These are phyloP conservation scores for Vaccinium darrowii DNA, from an alignment of 148 eudicot species.

Conservation along the genomic window DNA sequence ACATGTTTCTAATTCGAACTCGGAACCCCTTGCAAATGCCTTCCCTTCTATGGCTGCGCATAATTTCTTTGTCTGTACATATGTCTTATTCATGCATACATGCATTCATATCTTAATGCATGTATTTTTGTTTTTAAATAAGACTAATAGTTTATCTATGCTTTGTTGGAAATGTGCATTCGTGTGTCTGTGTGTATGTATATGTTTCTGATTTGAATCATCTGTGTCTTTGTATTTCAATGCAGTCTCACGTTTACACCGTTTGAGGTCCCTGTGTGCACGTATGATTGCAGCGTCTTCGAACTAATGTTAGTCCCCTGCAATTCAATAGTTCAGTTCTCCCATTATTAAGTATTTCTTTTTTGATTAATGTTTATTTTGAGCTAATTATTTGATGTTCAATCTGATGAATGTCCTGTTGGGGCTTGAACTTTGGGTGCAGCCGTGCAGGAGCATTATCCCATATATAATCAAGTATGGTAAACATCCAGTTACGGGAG, in stretches of 20 bases:
- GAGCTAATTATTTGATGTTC: not conserved
- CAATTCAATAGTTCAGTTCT: not conserved
- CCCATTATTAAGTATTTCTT: not conserved
- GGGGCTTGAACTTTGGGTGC: constrained; percentile 18
- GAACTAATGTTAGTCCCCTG: constrained; percentile 58
- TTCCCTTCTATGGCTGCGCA: too few relatives aligned
- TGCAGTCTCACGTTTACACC: constrained; percentile 92
- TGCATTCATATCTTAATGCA: too few relatives aligned
- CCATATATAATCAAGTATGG: constrained; percentile 85
- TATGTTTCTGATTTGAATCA: not conserved
- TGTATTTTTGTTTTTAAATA: too few relatives aligned
- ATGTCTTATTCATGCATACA: too few relatives aligned
- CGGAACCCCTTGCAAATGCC: too few relatives aligned
- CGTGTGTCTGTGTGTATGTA: not conserved
- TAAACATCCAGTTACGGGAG: constrained; percentile 87
- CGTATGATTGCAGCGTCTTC: constrained; percentile 81
- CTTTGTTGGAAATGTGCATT: not conserved
- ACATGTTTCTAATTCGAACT: too few relatives aligned
- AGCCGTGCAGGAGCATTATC: constrained; percentile 81
- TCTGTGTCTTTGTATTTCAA: not conserved
- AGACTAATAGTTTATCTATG: too few relatives aligned
- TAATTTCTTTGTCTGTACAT: too few relatives aligned
- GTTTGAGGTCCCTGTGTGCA: constrained; percentile 80
- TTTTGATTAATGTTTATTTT: not conserved
- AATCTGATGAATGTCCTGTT: not conserved